Percentiles rank a stretch among this genome's conserved stretches.
These are phyloP conservation scores for Martensiomyces pterosporus DNA, from an alignment of 192 early-diverging fungal species.

Conservation along the genomic window DNA sequence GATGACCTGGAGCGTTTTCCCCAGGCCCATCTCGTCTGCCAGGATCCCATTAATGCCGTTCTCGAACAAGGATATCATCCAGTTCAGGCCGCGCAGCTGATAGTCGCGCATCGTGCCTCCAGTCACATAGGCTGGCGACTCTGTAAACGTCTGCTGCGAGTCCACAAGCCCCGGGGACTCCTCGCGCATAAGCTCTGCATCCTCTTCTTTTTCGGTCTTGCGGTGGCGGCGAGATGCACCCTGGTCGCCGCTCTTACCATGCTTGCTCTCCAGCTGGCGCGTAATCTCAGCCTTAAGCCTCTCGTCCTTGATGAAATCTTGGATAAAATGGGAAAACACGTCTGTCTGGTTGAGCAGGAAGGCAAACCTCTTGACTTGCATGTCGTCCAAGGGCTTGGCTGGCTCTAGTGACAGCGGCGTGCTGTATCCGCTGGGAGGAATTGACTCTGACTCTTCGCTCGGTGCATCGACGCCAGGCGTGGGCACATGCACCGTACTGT, in stretches of 20 bases:
- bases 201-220: slow-evolving; percentile 97
- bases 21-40: slow-evolving; percentile 98
- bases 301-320: slow-evolving; percentile 53
- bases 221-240: slow-evolving; percentile 69
- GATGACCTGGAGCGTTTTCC: slow-evolving; percentile 95
- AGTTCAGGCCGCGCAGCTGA: slow-evolving; percentile 94
- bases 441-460: slow-evolving; percentile 35
- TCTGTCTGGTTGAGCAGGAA: slow-evolving; percentile 61
- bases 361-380: slow-evolving; percentile 50
- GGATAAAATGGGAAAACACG: slow-evolving; percentile 68
- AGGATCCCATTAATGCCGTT: slow-evolving; percentile 99
- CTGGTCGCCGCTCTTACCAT: slow-evolving; percentile 10
- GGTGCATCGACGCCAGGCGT: slow-evolving; percentile 1
- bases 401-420: slow-evolving; percentile 32
- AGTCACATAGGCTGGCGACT: slow-evolving; percentile 86
- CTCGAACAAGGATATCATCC: slow-evolving; percentile 94
- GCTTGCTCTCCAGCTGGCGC: slow-evolving; percentile 42
- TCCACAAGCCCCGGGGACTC: slow-evolving; percentile 60
- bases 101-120: slow-evolving; percentile 95
- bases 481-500: neutral
- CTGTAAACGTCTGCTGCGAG: slow-evolving; percentile 69
- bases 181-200: slow-evolving; percentile 82
- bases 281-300: slow-evolving; percentile 52
- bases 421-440: slow-evolving; percentile 46
- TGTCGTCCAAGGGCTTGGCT: slow-evolving; percentile 37